phyloP scores from a whole-genome alignment of 2,329 filamentous ascomycete species.

The Graphilbum ipis-grandicollis region DNA sequence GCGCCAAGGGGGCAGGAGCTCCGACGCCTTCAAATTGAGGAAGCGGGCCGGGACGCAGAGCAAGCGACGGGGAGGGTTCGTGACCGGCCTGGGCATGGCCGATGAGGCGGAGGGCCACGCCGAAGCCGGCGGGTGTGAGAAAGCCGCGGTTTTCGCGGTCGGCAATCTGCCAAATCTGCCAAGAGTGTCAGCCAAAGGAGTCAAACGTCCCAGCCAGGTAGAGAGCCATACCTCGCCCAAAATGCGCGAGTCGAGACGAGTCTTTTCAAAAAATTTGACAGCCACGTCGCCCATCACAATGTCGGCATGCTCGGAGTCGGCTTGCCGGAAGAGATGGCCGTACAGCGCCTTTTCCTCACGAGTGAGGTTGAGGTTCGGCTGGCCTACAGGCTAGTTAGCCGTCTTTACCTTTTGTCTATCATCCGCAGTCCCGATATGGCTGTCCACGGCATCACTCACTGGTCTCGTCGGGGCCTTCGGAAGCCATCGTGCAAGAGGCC shows the following conservation, averaged over 20 bases:
- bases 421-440: not conserved
- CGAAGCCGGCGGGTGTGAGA: slow-evolving; percentile 82
- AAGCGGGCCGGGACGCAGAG: slow-evolving; percentile 71
- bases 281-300: slow-evolving; percentile 93
- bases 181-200: slow-evolving; percentile 4
- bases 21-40: slow-evolving; percentile 74
- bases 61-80: slow-evolving; percentile 64
- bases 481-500: slow-evolving; percentile 11
- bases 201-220: not conserved
- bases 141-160: slow-evolving; percentile 93
- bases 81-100: slow-evolving; percentile 85
- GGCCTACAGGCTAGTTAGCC: slow-evolving; percentile 18
- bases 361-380: slow-evolving; percentile 65
- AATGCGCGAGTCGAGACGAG: slow-evolving; percentile 66
- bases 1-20: slow-evolving; percentile 17
- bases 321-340: slow-evolving; percentile 80
- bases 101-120: slow-evolving; percentile 81
- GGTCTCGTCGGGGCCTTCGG: slow-evolving; percentile 13
- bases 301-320: slow-evolving; percentile 78
- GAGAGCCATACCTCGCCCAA: slow-evolving; percentile 59
- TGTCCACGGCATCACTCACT: slow-evolving; percentile 8
- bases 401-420: too few species aligned
- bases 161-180: slow-evolving; percentile 98
- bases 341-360: slow-evolving; percentile 88
- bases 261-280: slow-evolving; percentile 97